phyloP scores from a whole-genome alignment of 768 basidiomycete species.

The Serendipita indica region DNA sequence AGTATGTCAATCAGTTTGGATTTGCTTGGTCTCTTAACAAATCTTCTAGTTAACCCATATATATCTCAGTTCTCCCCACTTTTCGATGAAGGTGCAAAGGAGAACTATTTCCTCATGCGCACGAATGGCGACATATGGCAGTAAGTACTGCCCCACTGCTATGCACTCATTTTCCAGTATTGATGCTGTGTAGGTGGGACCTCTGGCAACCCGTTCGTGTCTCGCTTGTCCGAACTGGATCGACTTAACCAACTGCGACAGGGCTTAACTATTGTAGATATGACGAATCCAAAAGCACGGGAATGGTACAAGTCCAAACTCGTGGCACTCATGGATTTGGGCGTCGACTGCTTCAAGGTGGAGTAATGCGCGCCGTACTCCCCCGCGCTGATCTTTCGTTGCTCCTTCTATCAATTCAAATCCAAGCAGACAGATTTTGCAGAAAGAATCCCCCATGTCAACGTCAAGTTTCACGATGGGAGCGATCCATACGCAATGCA shows the following conservation, averaged over 20 bases:
- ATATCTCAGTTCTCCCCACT: conserved; percentile 55
- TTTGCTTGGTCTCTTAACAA: neutral
- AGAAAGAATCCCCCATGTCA: conserved; percentile 56
- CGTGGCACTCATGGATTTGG: conserved; percentile 34
- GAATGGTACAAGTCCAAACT: conserved; percentile 42
- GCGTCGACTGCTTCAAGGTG: conserved; percentile 42
- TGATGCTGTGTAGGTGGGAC: conserved; percentile 30
- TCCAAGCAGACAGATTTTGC: conserved; percentile 66
- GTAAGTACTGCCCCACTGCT: conserved; percentile 13
- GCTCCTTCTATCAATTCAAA: neutral
- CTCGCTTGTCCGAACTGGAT: too few relatives aligned
- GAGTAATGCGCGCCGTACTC: neutral
- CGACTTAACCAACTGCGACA: neutral
- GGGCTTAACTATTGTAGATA: conserved; percentile 34
- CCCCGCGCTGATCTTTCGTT: neutral
- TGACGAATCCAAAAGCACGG: conserved; percentile 43
- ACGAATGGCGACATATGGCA: conserved; percentile 38
- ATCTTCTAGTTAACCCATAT: conserved; percentile 42
- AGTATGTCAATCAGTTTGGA: conserved; percentile 27
- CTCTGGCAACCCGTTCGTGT: conserved; percentile 48
- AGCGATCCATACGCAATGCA: conserved; percentile 56
- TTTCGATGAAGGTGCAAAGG: conserved; percentile 50
- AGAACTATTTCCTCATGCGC: conserved; percentile 57
- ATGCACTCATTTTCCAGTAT: neutral
- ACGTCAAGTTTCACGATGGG: conserved; percentile 47